These are phyloP conservation scores for Acidiella bohemica DNA, from an alignment of 495 filamentous ascomycete genomes.

Conservation along the genomic window DNA sequence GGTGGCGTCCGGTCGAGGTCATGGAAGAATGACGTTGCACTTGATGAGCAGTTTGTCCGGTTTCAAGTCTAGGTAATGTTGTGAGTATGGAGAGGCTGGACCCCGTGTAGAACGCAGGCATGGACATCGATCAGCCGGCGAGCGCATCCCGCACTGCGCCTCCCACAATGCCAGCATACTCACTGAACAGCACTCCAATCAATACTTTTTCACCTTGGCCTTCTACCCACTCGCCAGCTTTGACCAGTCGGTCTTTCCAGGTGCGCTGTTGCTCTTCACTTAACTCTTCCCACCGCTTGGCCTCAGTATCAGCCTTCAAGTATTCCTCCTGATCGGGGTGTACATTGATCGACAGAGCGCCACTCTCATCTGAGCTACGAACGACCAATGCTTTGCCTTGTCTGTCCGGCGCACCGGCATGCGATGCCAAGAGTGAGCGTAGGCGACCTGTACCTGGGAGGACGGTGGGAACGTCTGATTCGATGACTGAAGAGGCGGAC, in stretches of 20 bases:
- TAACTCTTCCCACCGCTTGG: constrained; percentile 54
- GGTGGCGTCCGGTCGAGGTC: no score
- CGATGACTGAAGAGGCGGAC: constrained; percentile 9
- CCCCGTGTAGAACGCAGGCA: no score
- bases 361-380: constrained; percentile 6
- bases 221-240: constrained; percentile 60
- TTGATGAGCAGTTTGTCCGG: no score
- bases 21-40: no score
- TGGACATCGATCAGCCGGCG: constrained; percentile 10
- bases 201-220: constrained; percentile 61
- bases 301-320: constrained; percentile 35
- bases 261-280: constrained; percentile 38
- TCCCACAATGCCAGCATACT: constrained; percentile 46
- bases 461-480: background rate
- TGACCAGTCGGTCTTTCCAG: constrained; percentile 57
- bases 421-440: background rate
- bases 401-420: background rate
- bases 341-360: constrained; percentile 18
- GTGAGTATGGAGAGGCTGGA: no score
- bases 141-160: constrained; percentile 29
- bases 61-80: no score
- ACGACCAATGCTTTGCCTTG: constrained; percentile 17
- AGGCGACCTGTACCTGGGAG: constrained; percentile 3
- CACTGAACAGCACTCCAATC: constrained; percentile 60
- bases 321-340: constrained; percentile 25